A percentile compares a stretch with the other conserved stretches of the same genome.
These are phyloP conservation scores for Aspergillus saccharolyticus DNA, from an alignment of 495 filamentous ascomycete species.

Conservation along the genomic window DNA sequence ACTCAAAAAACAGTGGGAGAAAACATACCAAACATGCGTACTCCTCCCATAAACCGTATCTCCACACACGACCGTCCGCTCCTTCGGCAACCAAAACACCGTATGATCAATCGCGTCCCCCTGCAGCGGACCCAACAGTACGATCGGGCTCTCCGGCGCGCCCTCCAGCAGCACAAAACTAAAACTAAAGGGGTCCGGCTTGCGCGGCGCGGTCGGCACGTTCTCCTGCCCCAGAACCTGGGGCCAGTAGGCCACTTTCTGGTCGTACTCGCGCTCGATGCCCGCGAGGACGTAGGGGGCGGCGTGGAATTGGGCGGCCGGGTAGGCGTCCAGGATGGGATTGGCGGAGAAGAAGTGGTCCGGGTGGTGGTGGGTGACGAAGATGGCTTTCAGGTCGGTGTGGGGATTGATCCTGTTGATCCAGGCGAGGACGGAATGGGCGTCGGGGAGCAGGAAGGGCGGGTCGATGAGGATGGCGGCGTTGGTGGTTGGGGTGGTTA, in stretches of 20 bases:
- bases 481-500: conserved; percentile 2
- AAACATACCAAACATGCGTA: conserved; percentile 12
- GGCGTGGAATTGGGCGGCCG: conserved; percentile 20
- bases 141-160: conserved; percentile 12
- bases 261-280: conserved; percentile 27
- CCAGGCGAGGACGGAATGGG: conserved; percentile 18
- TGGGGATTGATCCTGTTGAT: conserved; percentile 14
- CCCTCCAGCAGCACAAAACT: conserved; percentile 22
- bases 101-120: conserved; percentile 24
- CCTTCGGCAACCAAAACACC: conserved; percentile 20
- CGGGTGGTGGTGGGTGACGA: conserved; percentile 31
- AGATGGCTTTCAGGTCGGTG: conserved; percentile 20
- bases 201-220: conserved; percentile 19
- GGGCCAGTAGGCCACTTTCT: conserved; percentile 29
- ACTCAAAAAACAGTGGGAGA: neutral
- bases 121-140: conserved; percentile 18
- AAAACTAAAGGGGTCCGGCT: conserved; percentile 23
- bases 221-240: conserved; percentile 21
- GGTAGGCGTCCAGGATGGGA: conserved; percentile 27
- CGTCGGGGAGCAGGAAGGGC: conserved; percentile 20
- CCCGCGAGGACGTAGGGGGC: conserved; percentile 28
- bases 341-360: conserved; percentile 32
- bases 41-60: conserved; percentile 22
- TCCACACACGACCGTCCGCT: conserved; percentile 17
- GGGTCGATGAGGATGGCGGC: conserved; percentile 17